Percentiles rank a stretch among this genome's conserved stretches.
phyloP scores from a whole-genome alignment of 345 rosid species.

The Geranium rotundifolium region DNA sequence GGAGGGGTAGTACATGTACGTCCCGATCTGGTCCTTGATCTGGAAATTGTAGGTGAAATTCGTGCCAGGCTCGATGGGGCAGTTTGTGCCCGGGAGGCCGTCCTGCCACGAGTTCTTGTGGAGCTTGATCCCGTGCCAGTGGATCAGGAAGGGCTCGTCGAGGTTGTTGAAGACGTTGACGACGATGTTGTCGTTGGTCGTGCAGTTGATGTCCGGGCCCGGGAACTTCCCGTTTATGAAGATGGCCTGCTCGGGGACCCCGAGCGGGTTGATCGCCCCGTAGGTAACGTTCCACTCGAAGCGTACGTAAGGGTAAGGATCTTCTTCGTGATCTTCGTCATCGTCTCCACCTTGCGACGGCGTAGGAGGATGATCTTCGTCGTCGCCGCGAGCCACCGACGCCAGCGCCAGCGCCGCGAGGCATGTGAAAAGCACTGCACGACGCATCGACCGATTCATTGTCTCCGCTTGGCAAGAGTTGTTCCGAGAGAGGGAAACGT shows the following conservation, averaged over 20 bases:
- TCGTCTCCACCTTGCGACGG: too few species aligned
- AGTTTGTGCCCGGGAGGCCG: constrained; percentile 17
- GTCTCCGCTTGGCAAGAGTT: too few species aligned
- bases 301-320: constrained; percentile 10
- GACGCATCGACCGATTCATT: too few species aligned
- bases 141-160: constrained; percentile 10
- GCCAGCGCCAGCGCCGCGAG: too few species aligned
- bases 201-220: constrained; percentile 21
- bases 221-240: constrained; percentile 17
- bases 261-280: constrained; percentile 13
- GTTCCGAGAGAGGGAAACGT: too few species aligned
- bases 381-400: too few species aligned
- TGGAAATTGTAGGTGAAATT: constrained; percentile 21
- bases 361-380: too few species aligned
- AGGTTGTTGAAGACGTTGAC: constrained; percentile 19
- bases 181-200: constrained; percentile 18
- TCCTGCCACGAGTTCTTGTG: constrained; percentile 21
- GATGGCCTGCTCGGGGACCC: constrained; percentile 15
- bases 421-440: too few species aligned
- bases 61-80: constrained; percentile 18
- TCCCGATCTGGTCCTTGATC: constrained; percentile 24
- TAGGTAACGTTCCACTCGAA: constrained; percentile 14
- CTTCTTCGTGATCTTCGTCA: too few species aligned
- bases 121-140: constrained; percentile 12
- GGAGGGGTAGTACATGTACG: constrained; percentile 13